These are phyloP conservation scores for Colletotrichum orbiculare DNA, from an alignment of 2,329 filamentous ascomycete species.

Conservation along the genomic window DNA sequence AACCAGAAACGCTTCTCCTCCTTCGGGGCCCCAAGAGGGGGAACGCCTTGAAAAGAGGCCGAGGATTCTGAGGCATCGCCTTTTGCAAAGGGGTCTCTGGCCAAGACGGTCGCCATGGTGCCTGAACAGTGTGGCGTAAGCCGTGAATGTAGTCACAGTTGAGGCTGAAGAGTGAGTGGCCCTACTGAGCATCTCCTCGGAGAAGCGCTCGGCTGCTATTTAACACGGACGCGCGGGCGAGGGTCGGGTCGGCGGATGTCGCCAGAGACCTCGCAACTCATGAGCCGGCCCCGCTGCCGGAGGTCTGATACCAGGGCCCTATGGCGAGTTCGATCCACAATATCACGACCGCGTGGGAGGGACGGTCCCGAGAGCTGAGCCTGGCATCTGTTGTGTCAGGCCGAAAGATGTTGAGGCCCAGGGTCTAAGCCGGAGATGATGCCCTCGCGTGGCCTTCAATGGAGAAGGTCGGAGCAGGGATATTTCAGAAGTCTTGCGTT, in stretches of 20 bases:
- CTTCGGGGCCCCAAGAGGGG: conserved; percentile 41
- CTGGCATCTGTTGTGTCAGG: neutral
- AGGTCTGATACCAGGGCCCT: neutral
- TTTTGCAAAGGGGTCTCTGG: conserved; percentile 18
- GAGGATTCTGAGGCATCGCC: conserved; percentile 18
- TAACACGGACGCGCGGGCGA: neutral
- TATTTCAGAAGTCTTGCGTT: no score
- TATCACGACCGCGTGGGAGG: conserved; percentile 16
- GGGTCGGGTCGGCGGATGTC: conserved; percentile 19
- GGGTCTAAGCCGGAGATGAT: neutral
- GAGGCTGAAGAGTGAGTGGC: neutral
- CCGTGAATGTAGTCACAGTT: neutral
- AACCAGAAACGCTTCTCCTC: conserved; percentile 48
- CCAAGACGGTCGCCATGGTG: conserved; percentile 36
- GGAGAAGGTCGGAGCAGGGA: no score
- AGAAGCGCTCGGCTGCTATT: neutral
- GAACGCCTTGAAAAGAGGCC: conserved; percentile 38
- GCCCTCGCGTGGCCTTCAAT: no score
- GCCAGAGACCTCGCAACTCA: neutral
- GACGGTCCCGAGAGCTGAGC: neutral
- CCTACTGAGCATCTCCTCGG: conserved; percentile 2
- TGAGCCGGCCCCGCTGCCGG: no score
- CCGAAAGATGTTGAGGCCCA: neutral
- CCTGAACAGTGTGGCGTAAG: neutral
- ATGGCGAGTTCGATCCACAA: conserved; percentile 30